Conservation (phyloP, 768 basidiomycete genomes). For the Trametes sanguinea region DNA sequence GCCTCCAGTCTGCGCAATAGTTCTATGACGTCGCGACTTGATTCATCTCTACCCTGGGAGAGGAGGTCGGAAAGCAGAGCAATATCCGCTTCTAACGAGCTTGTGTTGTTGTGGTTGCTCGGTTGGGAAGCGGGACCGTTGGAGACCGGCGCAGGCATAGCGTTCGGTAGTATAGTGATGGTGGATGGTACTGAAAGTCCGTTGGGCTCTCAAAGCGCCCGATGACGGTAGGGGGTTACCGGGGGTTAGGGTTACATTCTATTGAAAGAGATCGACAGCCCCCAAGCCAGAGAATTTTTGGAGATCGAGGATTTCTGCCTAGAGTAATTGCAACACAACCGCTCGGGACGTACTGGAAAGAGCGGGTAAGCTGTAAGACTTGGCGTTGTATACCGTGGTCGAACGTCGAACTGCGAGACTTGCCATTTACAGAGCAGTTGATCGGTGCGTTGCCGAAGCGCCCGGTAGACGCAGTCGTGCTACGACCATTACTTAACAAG, state of each 20-base stretch:
- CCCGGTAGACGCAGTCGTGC: too few species aligned
- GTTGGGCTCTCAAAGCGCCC: too few species aligned
- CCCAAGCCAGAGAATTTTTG: too few species aligned
- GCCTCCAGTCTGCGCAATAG: slow-evolving; percentile 55
- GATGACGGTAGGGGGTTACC: too few species aligned
- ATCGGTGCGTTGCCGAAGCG: too few species aligned
- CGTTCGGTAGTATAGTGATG: background rate
- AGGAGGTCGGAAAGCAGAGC: slow-evolving; percentile 36
- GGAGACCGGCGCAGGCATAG: background rate
- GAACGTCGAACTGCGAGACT: background rate
- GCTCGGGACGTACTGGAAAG: background rate
- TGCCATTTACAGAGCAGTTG: too few species aligned
- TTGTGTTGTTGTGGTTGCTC: background rate
- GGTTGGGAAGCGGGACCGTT: background rate
- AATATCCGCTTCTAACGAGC: slow-evolving; percentile 41
- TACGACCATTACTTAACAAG: too few species aligned
- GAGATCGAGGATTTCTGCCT: too few species aligned
- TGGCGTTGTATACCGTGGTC: background rate
- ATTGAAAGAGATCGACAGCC: too few species aligned
- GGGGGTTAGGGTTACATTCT: too few species aligned
- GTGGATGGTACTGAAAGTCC: too few species aligned
- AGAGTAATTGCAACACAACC: too few species aligned
- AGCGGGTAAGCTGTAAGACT: background rate
- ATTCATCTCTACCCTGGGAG: slow-evolving; percentile 30
- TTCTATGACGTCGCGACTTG: slow-evolving; percentile 51